Evolutionary conservation across 345 rosid genomes (phyloP), one percentile per base, ranked within the genome.

Genomic region (Streptanthus diversifolius): DNA sequence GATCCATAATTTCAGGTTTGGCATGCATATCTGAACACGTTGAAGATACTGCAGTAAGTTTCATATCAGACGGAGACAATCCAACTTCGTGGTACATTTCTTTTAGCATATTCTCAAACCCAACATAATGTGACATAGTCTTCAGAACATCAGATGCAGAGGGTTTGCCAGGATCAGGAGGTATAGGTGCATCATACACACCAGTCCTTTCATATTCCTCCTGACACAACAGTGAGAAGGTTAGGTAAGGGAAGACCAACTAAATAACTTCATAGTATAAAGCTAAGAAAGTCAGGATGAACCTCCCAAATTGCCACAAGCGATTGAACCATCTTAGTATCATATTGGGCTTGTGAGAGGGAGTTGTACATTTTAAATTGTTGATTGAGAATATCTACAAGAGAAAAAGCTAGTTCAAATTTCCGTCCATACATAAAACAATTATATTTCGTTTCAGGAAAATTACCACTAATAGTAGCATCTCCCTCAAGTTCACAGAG

Each of bases 281-380:
- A 27, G 35, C 63, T 27, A 45, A 60, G 25, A 56, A 47, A 48
- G 57, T 62, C 44, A 61, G 66, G 80, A 40, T 75, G 76, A 72
- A 93, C 99, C 99, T 93, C 95, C 99, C 99, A 93, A 63, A 93
- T 89, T 25, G 99, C 95, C 80, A 91, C 77, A 32, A 93, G 97
- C 9, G 97, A 93, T 75, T 89, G 99, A 72, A 93, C 99, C 97
- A 93, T 87, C 77, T 83, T 91, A 59, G 81, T 86, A 79, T 89
- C 96, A n/a, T 86, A 75, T 48, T 73, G 63, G 65, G 85, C 80
- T 80, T 87, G 97, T 2, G 99, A 89, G 72, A 91, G 90, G 63
- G 97, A 82, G 58, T 81, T 77, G 80, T 80, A 88, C 57, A 74
- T 74, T 74, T 82, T 90, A 32, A 75, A 77, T 49, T 89, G 89